Percentiles rank a stretch among this genome's conserved stretches.
phyloP scores from a whole-genome alignment of 2,329 filamentous ascomycete genomes.

The Rosellinia necatrix region DNA sequence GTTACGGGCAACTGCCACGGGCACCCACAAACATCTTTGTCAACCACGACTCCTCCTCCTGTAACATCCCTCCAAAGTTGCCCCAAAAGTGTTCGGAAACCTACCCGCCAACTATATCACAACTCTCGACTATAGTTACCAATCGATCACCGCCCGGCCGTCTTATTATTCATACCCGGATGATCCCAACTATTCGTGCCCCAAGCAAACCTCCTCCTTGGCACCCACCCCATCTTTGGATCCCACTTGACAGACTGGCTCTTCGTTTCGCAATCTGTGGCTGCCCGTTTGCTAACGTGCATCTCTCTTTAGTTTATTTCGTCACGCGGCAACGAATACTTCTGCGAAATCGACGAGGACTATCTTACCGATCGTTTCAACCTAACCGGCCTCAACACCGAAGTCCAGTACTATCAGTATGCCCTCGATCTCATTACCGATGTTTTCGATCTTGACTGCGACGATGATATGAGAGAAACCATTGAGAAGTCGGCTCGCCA shows the following conservation, averaged over 20 bases:
- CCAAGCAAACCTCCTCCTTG: too few relatives aligned
- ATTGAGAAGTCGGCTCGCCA: constrained; percentile 97
- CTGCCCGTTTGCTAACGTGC: constrained; percentile 33
- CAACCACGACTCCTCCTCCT: too few relatives aligned
- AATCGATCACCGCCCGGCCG: too few relatives aligned
- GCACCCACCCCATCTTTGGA: too few relatives aligned
- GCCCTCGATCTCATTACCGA: constrained; percentile 96
- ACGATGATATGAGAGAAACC: constrained; percentile 96
- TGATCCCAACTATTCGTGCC: too few relatives aligned
- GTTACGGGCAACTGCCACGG: too few relatives aligned
- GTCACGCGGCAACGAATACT: constrained; percentile 96
- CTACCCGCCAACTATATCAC: too few relatives aligned
- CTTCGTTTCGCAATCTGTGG: neutral
- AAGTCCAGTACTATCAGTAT: constrained; percentile 99
- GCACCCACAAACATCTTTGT: too few relatives aligned
- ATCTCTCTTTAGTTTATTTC: constrained; percentile 81
- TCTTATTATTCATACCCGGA: too few relatives aligned
- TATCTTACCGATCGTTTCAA: constrained; percentile 99
- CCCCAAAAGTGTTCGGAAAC: too few relatives aligned
- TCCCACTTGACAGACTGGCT: neutral
- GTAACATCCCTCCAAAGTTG: too few relatives aligned
- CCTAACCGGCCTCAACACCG: constrained; percentile 92
- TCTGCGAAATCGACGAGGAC: constrained; percentile 99
- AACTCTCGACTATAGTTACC: too few relatives aligned
- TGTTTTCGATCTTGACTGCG: constrained; percentile 97